Conservation (phyloP, 768 basidiomycete genomes). For the Macrocybe gigantea region DNA sequence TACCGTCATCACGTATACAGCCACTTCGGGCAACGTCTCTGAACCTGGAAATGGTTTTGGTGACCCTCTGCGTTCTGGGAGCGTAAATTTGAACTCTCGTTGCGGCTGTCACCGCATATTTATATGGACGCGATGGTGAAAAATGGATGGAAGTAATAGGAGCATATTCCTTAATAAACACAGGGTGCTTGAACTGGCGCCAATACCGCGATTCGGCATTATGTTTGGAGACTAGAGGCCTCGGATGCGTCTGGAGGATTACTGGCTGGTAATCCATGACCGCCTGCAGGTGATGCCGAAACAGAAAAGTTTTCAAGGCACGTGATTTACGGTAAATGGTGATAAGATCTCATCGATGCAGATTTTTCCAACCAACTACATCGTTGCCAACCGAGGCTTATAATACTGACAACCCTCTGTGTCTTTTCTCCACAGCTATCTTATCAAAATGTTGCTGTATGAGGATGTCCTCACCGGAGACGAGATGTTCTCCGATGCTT, state of each 20-base stretch:
- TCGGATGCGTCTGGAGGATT: conserved; percentile 56
- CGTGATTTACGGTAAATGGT: conserved; percentile 15
- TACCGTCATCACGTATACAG: conserved; percentile 87
- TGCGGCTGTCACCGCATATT: conserved; percentile 93
- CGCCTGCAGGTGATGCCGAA: conserved; percentile 1
- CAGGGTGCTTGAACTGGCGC: conserved; percentile 83
- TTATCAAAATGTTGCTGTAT: conserved; percentile 66
- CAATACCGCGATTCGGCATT: conserved; percentile 77
- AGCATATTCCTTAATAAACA: conserved; percentile 96
- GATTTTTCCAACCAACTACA: conserved; percentile 27
- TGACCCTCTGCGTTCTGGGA: conserved; percentile 92
- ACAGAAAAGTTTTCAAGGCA: conserved; percentile 14
- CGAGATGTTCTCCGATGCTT: conserved; percentile 95
- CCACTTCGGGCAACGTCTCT: conserved; percentile 93
- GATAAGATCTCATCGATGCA: conserved; percentile 9
- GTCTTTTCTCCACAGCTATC: conserved; percentile 10
- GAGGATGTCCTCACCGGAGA: conserved; percentile 68
- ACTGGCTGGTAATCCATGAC: conserved; percentile 81
- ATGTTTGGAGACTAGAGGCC: conserved; percentile 49
- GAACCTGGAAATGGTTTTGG: conserved; percentile 94
- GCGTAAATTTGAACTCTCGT: conserved; percentile 94
- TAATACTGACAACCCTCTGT: conserved; percentile 10
- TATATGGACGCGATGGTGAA: conserved; percentile 78
- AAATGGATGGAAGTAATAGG: conserved; percentile 95
- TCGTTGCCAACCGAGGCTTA: conserved; percentile 20